These are phyloP conservation scores for Papiliotrema laurentii DNA, from an alignment of 1,284 basidiomycete species.

Conservation along the genomic window DNA sequence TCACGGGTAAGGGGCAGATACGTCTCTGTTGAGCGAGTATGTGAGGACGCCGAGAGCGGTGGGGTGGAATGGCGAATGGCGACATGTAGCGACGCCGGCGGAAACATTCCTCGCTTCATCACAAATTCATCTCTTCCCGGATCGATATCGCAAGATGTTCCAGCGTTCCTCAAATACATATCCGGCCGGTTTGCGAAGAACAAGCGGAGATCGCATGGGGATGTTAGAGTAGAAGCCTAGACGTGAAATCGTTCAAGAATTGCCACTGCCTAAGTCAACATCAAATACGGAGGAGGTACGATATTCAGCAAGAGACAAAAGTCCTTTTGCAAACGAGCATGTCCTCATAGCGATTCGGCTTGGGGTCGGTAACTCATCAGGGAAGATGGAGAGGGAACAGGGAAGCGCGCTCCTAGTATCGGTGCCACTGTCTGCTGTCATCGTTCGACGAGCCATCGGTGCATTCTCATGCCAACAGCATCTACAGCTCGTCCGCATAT, in stretches of 20 bases:
- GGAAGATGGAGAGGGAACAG: too few species aligned
- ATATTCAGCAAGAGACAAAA: too few species aligned
- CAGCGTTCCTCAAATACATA: constrained; percentile 43
- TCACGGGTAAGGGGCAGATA: constrained; percentile 42
- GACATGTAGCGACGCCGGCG: constrained; percentile 44
- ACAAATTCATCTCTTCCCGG: constrained; percentile 40
- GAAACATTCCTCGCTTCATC: constrained; percentile 44
- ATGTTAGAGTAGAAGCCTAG: too few species aligned
- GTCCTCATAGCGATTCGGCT: too few species aligned
- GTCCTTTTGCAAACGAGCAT: too few species aligned
- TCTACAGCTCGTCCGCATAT: constrained; percentile 37
- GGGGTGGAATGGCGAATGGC: constrained; percentile 46
- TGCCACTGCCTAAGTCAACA: neutral
- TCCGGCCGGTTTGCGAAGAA: constrained; percentile 16
- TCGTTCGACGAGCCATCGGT: too few species aligned
- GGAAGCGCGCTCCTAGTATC: too few species aligned
- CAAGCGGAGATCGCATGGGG: neutral
- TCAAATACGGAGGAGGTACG: too few species aligned
- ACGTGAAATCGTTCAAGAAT: too few species aligned
- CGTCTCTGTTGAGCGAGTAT: constrained; percentile 42
- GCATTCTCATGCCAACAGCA: too few species aligned
- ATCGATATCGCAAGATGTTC: constrained; percentile 44
- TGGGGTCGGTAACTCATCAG: too few species aligned
- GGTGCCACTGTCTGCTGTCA: too few species aligned
- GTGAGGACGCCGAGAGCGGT: constrained; percentile 26